Evolutionary conservation across 2,329 filamentous ascomycete species (phyloP).

Genomic region (Pyrenophora seminiperda): DNA sequence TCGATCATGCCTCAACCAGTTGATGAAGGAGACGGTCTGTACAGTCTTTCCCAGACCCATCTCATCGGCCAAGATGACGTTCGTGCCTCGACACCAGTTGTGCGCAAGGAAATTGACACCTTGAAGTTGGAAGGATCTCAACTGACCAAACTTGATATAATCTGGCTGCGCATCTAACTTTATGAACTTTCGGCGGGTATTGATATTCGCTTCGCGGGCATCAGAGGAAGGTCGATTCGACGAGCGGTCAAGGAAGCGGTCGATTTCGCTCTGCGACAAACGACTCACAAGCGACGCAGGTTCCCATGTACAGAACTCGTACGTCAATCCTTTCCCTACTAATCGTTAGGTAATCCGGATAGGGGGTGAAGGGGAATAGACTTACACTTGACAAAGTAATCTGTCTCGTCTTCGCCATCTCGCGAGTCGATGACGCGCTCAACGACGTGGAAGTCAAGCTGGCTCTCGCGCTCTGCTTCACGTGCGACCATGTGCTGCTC

Average conservation of each 20-base stretch:
- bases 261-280: conserved; percentile 86
- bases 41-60: conserved; percentile 99
- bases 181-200: conserved; percentile 63
- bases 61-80: conserved; percentile 96
- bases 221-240: conserved; percentile 82
- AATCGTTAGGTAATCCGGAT: conserved; percentile 28
- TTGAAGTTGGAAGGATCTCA: conserved; percentile 90
- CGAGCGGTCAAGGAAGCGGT: conserved; percentile 84
- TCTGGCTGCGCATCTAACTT: conserved; percentile 78
- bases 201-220: conserved; percentile 73
- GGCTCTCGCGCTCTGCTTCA: conserved; percentile 84
- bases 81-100: conserved; percentile 93
- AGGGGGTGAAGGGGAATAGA: conserved; percentile 8
- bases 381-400: conserved; percentile 92
- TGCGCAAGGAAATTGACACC: conserved; percentile 94
- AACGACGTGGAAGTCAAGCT: conserved; percentile 88
- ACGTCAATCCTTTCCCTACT: conserved; percentile 79
- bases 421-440: conserved; percentile 88
- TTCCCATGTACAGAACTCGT: conserved; percentile 97
- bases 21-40: conserved; percentile 95
- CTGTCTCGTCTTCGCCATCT: conserved; percentile 76
- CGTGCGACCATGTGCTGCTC: conserved; percentile 96
- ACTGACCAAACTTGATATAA: conserved; percentile 82
- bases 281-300: conserved; percentile 72
- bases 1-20: conserved; percentile 90